Percentiles rank a stretch among this genome's conserved stretches.
Conservation (phyloP, 179 eudicot species). For the Monotropa hypopitys region DNA sequence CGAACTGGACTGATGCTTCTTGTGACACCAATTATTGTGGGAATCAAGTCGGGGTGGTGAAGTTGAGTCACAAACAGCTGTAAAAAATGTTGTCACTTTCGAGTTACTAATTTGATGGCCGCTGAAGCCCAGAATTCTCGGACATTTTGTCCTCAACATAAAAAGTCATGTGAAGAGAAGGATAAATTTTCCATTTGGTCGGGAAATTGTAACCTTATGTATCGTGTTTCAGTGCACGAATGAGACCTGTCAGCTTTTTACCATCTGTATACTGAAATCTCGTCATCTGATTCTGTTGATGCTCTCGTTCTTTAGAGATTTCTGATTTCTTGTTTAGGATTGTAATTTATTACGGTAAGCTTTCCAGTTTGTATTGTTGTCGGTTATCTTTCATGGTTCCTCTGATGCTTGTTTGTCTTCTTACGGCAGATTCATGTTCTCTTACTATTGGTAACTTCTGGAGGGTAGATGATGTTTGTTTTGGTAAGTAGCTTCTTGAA, state of each 20-base stretch:
- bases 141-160: neutral
- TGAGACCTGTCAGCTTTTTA: neutral
- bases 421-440: neutral
- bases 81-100: neutral
- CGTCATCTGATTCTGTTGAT: neutral
- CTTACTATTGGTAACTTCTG: neutral
- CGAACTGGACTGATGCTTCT: conserved; percentile 13
- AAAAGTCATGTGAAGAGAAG: neutral
- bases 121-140: neutral
- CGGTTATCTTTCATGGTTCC: neutral
- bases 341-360: neutral
- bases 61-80: neutral
- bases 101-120: neutral
- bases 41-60: neutral
- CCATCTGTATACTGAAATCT: neutral
- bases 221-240: neutral
- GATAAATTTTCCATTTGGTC: neutral
- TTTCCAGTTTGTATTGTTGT: neutral
- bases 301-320: neutral
- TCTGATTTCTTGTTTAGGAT: neutral
- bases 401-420: neutral
- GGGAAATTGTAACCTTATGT: neutral
- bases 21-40: neutral
- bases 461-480: neutral
- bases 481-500: neutral